Base-by-base conservation (phyloP, 208 protist genomes). In the Trypanosomatidae sp. region DNA sequence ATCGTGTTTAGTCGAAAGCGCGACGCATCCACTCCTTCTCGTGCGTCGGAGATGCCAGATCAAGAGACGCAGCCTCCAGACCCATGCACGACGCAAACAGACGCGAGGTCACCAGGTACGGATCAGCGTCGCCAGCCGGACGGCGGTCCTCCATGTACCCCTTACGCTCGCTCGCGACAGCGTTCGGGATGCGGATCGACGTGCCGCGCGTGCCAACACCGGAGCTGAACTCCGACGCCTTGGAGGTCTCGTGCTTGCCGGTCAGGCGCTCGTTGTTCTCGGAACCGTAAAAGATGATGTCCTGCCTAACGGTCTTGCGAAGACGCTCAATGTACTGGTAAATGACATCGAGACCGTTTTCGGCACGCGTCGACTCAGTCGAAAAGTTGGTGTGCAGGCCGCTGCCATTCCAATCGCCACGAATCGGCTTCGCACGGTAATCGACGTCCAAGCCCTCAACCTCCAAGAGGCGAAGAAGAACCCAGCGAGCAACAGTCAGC, bases 71-170 rank as follows among this genome's bases (percentile, higher is more conserved):
- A 8, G 86, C 69, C 58, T 93, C 82, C 22, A 94, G 47, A 10
- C 81, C 86, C n/a, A 94, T 58, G 71, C 83, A 91, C 1, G 90
- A 95, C 0, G 90, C 91, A 69, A 97, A 92, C 36, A 99, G 91
- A 44, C 91, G 88, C 15, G 88, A 84, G 2, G 98, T 98, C 60
- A 99, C 98, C 53, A 99, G 76, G 81, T 99, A 99, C 22, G 98
- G 98, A 84, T 99, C 98, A 25, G 88, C 92, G 87, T 98, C 98
- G 66, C 93, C 93, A 64, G 98, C 97, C 22, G 98, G 98, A 67
- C 98, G 93, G 58, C 98, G 89, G 83, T 99, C 98, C 82, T 99
- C 98, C 86, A 99, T 95, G 86, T 99, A 99, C 43, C 98, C 98
- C 46, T 91, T 95, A 41, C 87, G 62, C 50, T 99, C 95, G 36